Base-by-base conservation (phyloP, 2,329 filamentous ascomycete genomes). In the Fusarium lyarnte region DNA sequence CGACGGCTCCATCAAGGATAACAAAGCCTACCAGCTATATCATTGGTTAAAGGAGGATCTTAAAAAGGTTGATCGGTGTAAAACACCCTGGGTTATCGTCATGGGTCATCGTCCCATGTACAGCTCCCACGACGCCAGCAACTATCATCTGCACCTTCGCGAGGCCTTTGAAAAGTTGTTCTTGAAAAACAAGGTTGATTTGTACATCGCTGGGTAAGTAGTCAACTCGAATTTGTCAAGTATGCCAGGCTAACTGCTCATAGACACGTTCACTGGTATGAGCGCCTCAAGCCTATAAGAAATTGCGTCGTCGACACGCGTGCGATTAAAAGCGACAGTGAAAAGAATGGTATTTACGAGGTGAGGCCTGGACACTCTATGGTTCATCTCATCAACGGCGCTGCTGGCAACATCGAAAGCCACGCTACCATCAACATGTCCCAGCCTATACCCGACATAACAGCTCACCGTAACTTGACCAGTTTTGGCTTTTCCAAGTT, bases 261-360 rank as follows among this genome's bases (percentile, higher is more conserved):
- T 19, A 63, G 61, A 8, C 61, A 63, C 2, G 57, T 63, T 6
- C 57, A 63, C 1, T 63, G 61, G 61, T 62, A 63, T 11, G 61
- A 63, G 25, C 61, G 61, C 5, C 61, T 63, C 3, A 38, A 52
- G 6, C 61, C 61, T 4, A 49, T 62, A 17, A 1, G 5, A 6
- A 63, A 63, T 7, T 36, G 57, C 6, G 1, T 3, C 1, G 19
- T 63, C 42, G 60, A 63, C 21, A 6, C 8, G 9, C 5, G 5
- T 6, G 14, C 46, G 10, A n/a, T 31, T 6, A 19, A 3, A 2
- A 25, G 25, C 25, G 25, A 25, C 5, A 25, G 25, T 25, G 25
- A 25, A 25, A 25, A 25, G 25, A 25, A 25, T 2, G 31, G 9
- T 19, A 21, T 16, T 4, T 59, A 59, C 35, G 23, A 38, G 6